Evolutionary conservation across 2,329 filamentous ascomycete species (phyloP).

Genomic region (Sphaerostilbella broomeana): DNA sequence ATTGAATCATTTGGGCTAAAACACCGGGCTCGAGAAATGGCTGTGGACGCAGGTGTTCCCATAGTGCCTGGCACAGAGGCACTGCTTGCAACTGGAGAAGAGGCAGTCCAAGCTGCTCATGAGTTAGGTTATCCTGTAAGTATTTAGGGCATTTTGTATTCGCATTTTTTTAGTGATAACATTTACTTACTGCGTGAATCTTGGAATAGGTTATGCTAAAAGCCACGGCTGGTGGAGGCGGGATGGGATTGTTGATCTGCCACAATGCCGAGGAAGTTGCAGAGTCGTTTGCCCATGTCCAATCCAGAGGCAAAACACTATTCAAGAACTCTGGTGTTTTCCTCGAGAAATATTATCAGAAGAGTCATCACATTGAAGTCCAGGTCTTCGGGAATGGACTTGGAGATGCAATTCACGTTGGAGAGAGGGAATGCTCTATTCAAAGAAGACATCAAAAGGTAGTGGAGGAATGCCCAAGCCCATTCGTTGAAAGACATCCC

Average conservation of each 20-base stretch:
- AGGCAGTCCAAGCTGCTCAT: slow-evolving; percentile 23
- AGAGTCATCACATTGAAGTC: slow-evolving; percentile 41
- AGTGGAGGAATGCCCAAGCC: slow-evolving; percentile 39
- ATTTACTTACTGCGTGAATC: background rate
- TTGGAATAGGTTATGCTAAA: slow-evolving; percentile 33
- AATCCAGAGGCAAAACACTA: slow-evolving; percentile 32
- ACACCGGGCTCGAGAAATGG: slow-evolving; percentile 30
- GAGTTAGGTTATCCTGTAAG: slow-evolving; percentile 31
- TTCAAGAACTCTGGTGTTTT: slow-evolving; percentile 37
- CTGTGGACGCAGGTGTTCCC: slow-evolving; percentile 24
- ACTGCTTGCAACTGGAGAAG: slow-evolving; percentile 22
- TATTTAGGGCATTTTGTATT: no score
- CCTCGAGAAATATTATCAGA: slow-evolving; percentile 33
- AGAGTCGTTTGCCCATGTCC: slow-evolving; percentile 30
- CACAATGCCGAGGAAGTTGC: slow-evolving; percentile 24
- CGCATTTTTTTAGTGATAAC: no score
- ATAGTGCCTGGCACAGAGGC: slow-evolving; percentile 28
- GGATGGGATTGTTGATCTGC: slow-evolving; percentile 36
- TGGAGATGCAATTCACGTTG: slow-evolving; percentile 33
- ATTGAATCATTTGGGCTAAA: slow-evolving; percentile 34
- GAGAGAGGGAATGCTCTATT: slow-evolving; percentile 45
- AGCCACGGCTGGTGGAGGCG: slow-evolving; percentile 41
- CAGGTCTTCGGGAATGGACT: slow-evolving; percentile 42
- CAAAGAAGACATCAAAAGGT: slow-evolving; percentile 47
- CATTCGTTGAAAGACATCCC: background rate